Percentiles rank a stretch among this genome's conserved stretches.
Conservation (phyloP, 1,284 basidiomycete genomes). For the Chondrostereum purpureum region DNA sequence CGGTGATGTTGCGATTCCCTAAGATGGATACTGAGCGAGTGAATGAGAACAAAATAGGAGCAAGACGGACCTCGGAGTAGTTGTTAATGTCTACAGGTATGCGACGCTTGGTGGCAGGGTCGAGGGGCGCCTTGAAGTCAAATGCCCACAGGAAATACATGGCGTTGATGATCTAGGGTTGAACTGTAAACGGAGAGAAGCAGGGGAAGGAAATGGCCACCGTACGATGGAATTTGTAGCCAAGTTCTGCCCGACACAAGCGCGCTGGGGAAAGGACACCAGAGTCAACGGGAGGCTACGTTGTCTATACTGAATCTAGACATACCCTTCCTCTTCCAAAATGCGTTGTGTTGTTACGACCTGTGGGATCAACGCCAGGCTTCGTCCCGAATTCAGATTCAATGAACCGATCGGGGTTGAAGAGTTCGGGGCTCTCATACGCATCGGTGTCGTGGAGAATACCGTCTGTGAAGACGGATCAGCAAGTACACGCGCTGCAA, state of each 20-base stretch:
- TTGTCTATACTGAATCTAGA: no score
- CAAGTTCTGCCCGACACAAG: background rate
- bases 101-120: background rate
- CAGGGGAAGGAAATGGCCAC: no score
- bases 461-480: constrained; percentile 8
- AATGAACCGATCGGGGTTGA: constrained; percentile 15
- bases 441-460: constrained; percentile 14
- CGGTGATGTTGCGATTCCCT: background rate
- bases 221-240: constrained; percentile 1
- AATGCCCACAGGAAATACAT: constrained; percentile 4
- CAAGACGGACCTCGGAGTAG: background rate
- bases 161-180: background rate
- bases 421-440: constrained; percentile 16
- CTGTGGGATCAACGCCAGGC: constrained; percentile 10
- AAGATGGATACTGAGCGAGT: background rate
- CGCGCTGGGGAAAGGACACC: no score
- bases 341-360: background rate
- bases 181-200: background rate
- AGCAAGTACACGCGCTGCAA: background rate
- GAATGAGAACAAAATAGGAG: background rate
- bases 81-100: constrained; percentile 1
- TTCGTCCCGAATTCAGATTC: constrained; percentile 13
- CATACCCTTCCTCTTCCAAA: background rate
- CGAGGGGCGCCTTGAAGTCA: background rate
- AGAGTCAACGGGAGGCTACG: no score